Base-by-base conservation (phyloP, 192 early-diverging fungal genomes). In the Oehlia diaphana region DNA sequence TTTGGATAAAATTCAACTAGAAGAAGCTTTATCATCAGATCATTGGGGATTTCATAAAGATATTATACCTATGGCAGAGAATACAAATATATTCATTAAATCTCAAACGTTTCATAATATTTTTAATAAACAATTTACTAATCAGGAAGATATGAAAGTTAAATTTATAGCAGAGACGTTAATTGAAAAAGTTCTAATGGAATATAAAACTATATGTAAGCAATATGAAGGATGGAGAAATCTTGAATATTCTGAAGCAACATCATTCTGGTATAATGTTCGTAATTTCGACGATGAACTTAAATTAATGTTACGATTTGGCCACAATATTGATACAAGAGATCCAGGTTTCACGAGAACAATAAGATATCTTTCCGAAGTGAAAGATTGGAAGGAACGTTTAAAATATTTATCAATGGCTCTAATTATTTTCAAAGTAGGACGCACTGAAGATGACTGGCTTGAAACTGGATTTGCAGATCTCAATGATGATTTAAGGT, bases 71-170 rank as follows among this genome's bases (percentile, higher is more conserved):
- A 35, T 65, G 13, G 75, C 63, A n/a, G 28, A 65, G 21, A 6
- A 47, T 21, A 16, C 26, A 26, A 42, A 28, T 44, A 21, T 9
- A 65, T 77, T 37, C 7, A 14, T 5, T 26, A 65, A 77, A 44
- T 77, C 75, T 63, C 61, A 28, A 44, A 77, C 75, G 31, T 77
- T 77, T 65, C 4, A 14, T 28, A 77, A 77, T 23, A 28, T 77
- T 65, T 77, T 77, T 37, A 37, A 66, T 16, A 28, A 58, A 58
- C 53, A 19, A 0, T 4, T 9, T n/a, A 13, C 4, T 28, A 65
- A 64, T 19, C 13, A 14, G 8, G 37, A 64, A 42, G 23, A 12
- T 9, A 35, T 77, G 12, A 26, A 12, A 4, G 75, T 77, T 28
- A 21, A 44, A 77, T 12, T 39, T 12, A 39, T 77, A 12, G 39